phyloP scores from a whole-genome alignment of 352 stramenopile species.

The Globisporangium radiosum region DNA sequence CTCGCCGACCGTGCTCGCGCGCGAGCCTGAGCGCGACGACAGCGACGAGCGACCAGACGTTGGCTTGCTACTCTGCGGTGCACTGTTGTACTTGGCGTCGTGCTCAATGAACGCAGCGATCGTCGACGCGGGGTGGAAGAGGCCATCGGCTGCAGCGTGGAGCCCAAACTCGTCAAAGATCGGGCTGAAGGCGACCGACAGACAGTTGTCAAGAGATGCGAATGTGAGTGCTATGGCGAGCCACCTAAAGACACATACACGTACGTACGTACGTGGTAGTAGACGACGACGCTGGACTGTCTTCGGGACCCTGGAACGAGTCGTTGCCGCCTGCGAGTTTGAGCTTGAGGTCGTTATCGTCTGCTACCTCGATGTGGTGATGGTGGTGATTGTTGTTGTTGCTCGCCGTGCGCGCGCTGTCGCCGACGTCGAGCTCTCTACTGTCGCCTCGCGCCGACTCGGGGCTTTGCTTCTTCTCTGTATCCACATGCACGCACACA shows the following conservation, averaged over 20 bases:
- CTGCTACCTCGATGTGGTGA: constrained; percentile 4
- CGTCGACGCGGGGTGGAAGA: constrained; percentile 70
- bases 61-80: constrained; percentile 4
- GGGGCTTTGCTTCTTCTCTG: constrained; percentile 34
- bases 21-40: constrained; percentile 14
- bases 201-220: too few species aligned
- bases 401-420: neutral
- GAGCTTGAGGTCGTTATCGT: constrained; percentile 9
- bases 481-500: neutral
- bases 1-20: constrained; percentile 16
- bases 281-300: neutral
- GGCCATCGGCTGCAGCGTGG: constrained; percentile 56
- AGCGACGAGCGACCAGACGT: constrained; percentile 14
- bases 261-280: constrained; percentile 2
- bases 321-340: constrained; percentile 1
- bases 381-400: constrained; percentile 17
- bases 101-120: constrained; percentile 77
- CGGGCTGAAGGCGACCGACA: constrained; percentile 15
- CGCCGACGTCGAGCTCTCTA: constrained; percentile 6
- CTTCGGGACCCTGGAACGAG: constrained; percentile 7
- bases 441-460: constrained; percentile 18
- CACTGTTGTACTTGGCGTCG: constrained; percentile 48
- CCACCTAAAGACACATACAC: too few species aligned
- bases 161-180: constrained; percentile 55
- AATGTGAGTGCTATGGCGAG: too few species aligned